Conservation (phyloP, 208 protist species). For the Herpetomonas samuelpessoai region DNA sequence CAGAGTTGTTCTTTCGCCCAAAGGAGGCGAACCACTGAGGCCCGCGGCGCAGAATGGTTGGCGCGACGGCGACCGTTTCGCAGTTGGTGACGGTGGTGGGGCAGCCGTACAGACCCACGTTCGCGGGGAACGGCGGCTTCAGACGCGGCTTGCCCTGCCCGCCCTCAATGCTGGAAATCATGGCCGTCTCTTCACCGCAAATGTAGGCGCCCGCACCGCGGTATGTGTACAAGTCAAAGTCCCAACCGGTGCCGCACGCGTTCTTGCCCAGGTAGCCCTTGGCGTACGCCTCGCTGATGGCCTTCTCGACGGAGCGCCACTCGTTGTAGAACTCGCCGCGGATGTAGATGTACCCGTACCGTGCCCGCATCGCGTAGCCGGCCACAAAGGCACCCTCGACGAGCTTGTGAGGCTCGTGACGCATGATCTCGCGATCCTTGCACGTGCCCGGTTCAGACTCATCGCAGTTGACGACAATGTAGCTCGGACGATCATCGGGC, state of each 20-base stretch:
- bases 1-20: conserved; percentile 96
- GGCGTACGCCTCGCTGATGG: conserved; percentile 95
- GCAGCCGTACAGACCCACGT: conserved; percentile 98
- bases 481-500: conserved; percentile 92
- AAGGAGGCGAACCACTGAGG: conserved; percentile 96
- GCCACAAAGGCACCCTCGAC: conserved; percentile 98
- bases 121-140: conserved; percentile 99
- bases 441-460: conserved; percentile 99
- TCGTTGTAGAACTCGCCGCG: conserved; percentile 99
- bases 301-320: conserved; percentile 89
- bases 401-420: conserved; percentile 99
- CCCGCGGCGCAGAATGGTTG: conserved; percentile 94
- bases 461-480: conserved; percentile 99
- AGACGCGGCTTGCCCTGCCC: conserved; percentile 97
- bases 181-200: conserved; percentile 98
- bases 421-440: conserved; percentile 99
- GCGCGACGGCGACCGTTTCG: conserved; percentile 97
- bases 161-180: conserved; percentile 97
- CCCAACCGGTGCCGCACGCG: conserved; percentile 96
- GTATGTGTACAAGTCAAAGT: conserved; percentile 99
- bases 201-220: conserved; percentile 99
- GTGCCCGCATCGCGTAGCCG: conserved; percentile 96
- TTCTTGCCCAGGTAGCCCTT: conserved; percentile 97
- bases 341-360: conserved; percentile 99
- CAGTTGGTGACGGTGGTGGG: conserved; percentile 99